Evolutionary conservation across 2,329 filamentous ascomycete genomes (phyloP).

Genomic region (Penicillium capsulatum): DNA sequence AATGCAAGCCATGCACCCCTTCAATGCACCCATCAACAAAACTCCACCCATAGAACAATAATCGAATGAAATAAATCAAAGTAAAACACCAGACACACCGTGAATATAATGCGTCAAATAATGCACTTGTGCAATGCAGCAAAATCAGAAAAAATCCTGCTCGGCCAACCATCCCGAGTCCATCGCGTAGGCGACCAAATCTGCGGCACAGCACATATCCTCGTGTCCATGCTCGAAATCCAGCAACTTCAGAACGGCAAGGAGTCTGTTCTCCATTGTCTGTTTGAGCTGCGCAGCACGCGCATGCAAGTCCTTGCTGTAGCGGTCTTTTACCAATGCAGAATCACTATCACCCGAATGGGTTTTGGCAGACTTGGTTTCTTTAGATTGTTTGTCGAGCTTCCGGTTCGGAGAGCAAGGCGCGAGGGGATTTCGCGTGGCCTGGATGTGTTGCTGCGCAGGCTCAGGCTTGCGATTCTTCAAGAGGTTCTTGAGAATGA

Average conservation of each 20-base stretch:
- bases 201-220: constrained; percentile 42
- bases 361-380: constrained; percentile 3
- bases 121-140: neutral
- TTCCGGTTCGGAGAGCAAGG: constrained; percentile 33
- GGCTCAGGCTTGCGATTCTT: constrained; percentile 31
- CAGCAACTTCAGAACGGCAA: constrained; percentile 33
- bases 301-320: constrained; percentile 11
- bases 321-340: constrained; percentile 6
- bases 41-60: too few relatives aligned
- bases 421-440: constrained; percentile 29
- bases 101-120: neutral
- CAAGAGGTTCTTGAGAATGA: constrained; percentile 56
- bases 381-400: constrained; percentile 5
- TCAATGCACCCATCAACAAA: too few relatives aligned
- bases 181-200: constrained; percentile 43
- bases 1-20: too few relatives aligned
- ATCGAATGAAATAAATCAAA: too few relatives aligned
- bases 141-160: constrained; percentile 29
- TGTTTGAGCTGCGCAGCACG: constrained; percentile 26
- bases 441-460: constrained; percentile 2
- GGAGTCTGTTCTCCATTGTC: constrained; percentile 31
- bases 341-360: constrained; percentile 2
- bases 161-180: constrained; percentile 40
- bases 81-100: neutral
- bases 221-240: constrained; percentile 38